These are phyloP conservation scores for Hymenochaete sp. DNA, from an alignment of 1,284 basidiomycete genomes.

Conservation along the genomic window DNA sequence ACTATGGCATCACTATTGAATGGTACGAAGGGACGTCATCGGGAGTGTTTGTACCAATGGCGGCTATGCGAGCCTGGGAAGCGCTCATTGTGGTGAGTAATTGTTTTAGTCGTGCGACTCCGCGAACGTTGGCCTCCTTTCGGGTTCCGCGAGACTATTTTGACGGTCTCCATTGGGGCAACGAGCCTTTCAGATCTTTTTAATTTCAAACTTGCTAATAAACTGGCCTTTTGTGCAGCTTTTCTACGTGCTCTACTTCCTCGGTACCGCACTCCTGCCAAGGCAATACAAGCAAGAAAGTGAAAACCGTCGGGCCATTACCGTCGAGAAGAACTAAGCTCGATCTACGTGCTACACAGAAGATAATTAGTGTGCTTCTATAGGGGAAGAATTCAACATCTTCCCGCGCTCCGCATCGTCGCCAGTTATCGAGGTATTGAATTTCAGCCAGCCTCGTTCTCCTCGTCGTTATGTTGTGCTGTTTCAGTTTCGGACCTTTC, in stretches of 20 bases:
- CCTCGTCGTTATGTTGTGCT: no score
- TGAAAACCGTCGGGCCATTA: no score
- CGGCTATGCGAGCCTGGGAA: constrained; percentile 40
- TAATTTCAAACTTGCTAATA: neutral
- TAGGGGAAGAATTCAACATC: no score
- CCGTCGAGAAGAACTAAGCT: no score
- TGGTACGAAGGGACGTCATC: constrained; percentile 33
- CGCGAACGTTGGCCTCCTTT: no score
- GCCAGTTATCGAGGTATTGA: no score
- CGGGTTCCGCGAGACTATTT: no score
- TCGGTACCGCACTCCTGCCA: constrained; percentile 36
- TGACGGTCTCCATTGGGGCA: neutral
- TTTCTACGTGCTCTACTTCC: constrained; percentile 39
- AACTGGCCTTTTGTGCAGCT: constrained; percentile 26
- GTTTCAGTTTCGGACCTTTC: no score
- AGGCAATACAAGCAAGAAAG: constrained; percentile 37
- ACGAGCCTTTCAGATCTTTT: neutral
- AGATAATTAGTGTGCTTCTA: no score
- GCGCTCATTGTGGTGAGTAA: constrained; percentile 10
- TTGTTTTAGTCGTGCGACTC: neutral
- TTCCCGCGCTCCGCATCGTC: no score
- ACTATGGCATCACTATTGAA: constrained; percentile 40
- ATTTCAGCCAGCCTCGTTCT: no score
- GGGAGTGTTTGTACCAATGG: constrained; percentile 31
- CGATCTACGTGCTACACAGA: no score